Percentiles rank a stretch among this genome's conserved stretches.
phyloP scores from a whole-genome alignment of 768 basidiomycete species.

The Lentinula edodes region DNA sequence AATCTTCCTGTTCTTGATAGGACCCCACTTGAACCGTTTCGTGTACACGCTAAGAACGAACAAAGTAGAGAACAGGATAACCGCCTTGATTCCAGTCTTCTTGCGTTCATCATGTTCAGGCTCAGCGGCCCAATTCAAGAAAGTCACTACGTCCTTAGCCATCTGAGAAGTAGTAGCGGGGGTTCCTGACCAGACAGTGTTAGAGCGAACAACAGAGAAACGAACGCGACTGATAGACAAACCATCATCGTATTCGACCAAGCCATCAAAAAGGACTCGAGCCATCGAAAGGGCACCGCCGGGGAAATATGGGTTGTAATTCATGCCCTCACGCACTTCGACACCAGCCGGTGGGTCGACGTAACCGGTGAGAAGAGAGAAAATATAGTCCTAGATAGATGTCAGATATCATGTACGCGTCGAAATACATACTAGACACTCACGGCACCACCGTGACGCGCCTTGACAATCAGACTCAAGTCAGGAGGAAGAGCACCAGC shows the following conservation, averaged over 20 bases:
- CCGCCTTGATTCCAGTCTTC: conserved; percentile 93
- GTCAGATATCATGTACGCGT: background rate
- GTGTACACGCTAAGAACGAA: conserved; percentile 79
- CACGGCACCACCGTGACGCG: conserved; percentile 93
- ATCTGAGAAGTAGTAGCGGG: conserved; percentile 97
- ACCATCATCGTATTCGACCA: conserved; percentile 97
- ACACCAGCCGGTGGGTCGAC: conserved; percentile 94
- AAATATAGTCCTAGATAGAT: conserved; percentile 80
- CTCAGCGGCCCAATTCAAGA: conserved; percentile 96
- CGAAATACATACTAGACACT: conserved; percentile 25
- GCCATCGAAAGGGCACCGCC: conserved; percentile 99
- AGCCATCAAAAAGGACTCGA: conserved; percentile 89
- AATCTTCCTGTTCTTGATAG: conserved; percentile 92
- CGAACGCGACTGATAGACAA: conserved; percentile 14
- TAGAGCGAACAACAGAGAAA: background rate
- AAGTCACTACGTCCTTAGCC: conserved; percentile 97
- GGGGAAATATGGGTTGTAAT: conserved; percentile 99
- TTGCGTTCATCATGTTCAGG: conserved; percentile 98
- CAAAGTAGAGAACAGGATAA: conserved; percentile 87
- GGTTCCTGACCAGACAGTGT: conserved; percentile 51
- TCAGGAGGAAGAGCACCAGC: conserved; percentile 95
- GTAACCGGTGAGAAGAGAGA: conserved; percentile 95
- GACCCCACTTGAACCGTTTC: conserved; percentile 93
- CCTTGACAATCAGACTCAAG: conserved; percentile 95
- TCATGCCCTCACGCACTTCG: conserved; percentile 94